Evolutionary conservation across 202 grass and related monocot species (phyloP).

Genomic region (Schoenoplectus triqueter): DNA sequence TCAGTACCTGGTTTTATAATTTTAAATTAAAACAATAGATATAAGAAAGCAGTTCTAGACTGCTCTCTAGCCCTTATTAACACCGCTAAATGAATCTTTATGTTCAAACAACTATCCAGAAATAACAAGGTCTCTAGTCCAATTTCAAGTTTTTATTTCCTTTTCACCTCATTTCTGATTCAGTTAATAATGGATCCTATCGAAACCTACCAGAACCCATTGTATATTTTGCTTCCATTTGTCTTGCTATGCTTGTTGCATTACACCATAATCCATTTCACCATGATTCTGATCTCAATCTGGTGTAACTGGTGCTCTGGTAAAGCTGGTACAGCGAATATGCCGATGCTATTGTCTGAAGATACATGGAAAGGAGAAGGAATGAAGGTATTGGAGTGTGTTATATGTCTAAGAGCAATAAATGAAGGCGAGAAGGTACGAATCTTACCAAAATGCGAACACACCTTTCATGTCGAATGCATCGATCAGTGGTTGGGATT

Average conservation of each 20-base stretch:
- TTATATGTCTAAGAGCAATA: conserved; percentile 40
- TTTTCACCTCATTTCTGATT: not conserved
- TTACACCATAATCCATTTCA: conserved; percentile 20
- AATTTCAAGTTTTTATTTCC: not conserved
- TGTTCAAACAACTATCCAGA: not conserved
- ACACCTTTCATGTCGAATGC: conserved; percentile 40
- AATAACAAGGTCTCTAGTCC: not conserved
- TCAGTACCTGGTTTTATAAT: not conserved
- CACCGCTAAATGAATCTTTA: not conserved
- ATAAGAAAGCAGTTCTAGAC: conserved; percentile 4
- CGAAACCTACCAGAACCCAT: conserved; percentile 14
- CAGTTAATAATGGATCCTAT: conserved; percentile 10
- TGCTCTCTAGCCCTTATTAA: not conserved
- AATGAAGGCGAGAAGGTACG: conserved; percentile 40
- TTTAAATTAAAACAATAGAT: not conserved
- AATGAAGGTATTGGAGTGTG: conserved; percentile 30
- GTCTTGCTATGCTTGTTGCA: conserved; percentile 28
- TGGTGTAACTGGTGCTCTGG: not conserved
- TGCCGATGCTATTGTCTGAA: not conserved
- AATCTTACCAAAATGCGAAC: conserved; percentile 36
- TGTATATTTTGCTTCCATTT: conserved; percentile 24
- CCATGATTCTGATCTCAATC: not conserved
- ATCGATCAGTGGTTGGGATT: conserved; percentile 41
- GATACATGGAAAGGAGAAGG: conserved; percentile 16
- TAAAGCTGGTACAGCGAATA: not conserved